Base-by-base conservation (phyloP, 2,329 filamentous ascomycete species). In the Nemania bipapillata region DNA sequence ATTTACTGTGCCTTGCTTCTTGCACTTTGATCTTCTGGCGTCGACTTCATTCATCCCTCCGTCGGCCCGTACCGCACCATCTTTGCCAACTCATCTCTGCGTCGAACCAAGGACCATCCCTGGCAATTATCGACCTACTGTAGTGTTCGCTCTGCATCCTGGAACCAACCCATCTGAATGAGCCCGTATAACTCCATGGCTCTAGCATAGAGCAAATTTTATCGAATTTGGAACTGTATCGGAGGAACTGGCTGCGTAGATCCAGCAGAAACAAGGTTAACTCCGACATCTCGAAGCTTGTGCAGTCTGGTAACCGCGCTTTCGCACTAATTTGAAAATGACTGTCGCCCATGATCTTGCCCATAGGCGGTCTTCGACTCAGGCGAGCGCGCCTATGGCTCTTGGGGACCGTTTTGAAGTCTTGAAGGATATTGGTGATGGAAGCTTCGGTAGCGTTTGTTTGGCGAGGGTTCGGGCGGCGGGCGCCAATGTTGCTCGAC, bases 361-460 rank as follows among this genome's bases (percentile, higher is more conserved):
- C 81, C 88, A 90, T 76, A 88, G 92, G 79, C 88, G 88, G 80
- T 87, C 89, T 74, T 84, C 87, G 64, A 83, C 84, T 82, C 79
- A 82, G 68, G 77, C 79, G 72, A 76, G 80, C 72, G 80, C 80
- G 60, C 82, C 79, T 47, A 76, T 90, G 82, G 87, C 89, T 62
- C 89, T 99, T 62, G 94, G 97, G 80, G 96, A 99, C 79, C 90
- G 94, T 75, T 99, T 97, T 79, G 95, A 99, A 81, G 90, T 99
- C 63, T 84, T 99, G 79, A 99, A 98, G 83, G 96, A 99, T 78
- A 96, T 99, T 79, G 96, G 96, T 57, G 96, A 99, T 89, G 96
- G 96, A 74, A 98, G 96, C 83, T 99, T 99, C 80, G 96, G 96
- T 68, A 98, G 94, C 79, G 96, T 99, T 72, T 92, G 92, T 67